phyloP scores from a whole-genome alignment of 805 yeast species.

The Kluyveromyces siamensis region DNA sequence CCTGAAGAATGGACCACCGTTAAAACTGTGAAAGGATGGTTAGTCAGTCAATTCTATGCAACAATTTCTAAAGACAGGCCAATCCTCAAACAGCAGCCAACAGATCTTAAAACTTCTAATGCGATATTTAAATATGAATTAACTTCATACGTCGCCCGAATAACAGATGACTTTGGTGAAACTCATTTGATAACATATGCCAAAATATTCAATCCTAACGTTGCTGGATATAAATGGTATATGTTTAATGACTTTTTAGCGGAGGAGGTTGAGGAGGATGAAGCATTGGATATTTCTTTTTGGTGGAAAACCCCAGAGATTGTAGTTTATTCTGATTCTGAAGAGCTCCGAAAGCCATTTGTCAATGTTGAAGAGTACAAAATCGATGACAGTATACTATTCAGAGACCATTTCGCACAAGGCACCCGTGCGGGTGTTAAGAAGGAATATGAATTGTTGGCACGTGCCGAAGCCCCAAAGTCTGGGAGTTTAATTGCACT shows the following conservation, averaged over 20 bases:
- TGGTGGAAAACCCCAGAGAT: conserved; percentile 83
- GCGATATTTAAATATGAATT: conserved; percentile 46
- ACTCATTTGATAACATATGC: conserved; percentile 52
- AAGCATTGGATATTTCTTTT: conserved; percentile 61
- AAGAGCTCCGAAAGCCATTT: conserved; percentile 31
- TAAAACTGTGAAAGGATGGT: conserved; percentile 45
- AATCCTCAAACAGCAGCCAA: conserved; percentile 25
- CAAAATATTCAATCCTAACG: conserved; percentile 32
- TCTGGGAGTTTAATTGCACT: conserved; percentile 79
- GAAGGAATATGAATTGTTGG: conserved; percentile 60
- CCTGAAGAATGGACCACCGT: conserved; percentile 47
- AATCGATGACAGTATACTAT: conserved; percentile 57
- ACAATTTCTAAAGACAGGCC: conserved; percentile 32
- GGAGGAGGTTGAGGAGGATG: conserved; percentile 59
- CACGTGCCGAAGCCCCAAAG: conserved; percentile 59
- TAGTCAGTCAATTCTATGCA: conserved; percentile 51
- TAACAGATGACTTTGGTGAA: conserved; percentile 46
- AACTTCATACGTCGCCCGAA: conserved; percentile 62
- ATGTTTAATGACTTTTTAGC: conserved; percentile 90
- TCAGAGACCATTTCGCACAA: conserved; percentile 65
- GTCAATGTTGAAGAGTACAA: conserved; percentile 43
- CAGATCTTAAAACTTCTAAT: conserved; percentile 21
- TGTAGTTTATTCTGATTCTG: conserved; percentile 51
- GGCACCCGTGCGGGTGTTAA: conserved; percentile 50
- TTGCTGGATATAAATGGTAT: conserved; percentile 47